These are phyloP conservation scores for Oldenlandia corymbosa DNA, from an alignment of 257 asterid genomes.

Conservation along the genomic window DNA sequence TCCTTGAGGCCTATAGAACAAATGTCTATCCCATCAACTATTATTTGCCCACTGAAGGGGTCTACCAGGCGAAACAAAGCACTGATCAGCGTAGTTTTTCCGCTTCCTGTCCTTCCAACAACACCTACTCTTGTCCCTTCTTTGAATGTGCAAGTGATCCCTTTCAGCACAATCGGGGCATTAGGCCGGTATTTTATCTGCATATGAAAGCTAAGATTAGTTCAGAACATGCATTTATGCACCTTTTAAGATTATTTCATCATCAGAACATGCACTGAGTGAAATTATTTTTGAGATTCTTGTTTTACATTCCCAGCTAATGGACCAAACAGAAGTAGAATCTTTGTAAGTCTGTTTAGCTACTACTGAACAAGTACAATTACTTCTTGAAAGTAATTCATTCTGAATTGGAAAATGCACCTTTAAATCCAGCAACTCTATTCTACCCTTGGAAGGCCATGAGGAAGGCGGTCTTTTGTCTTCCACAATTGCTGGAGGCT, in stretches of 20 bases:
- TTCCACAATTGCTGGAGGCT: slow-evolving; percentile 57
- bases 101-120: slow-evolving; percentile 87
- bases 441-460: slow-evolving; percentile 68
- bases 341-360: too few relatives aligned
- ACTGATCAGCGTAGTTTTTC: slow-evolving; percentile 69
- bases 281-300: too few relatives aligned
- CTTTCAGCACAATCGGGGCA: slow-evolving; percentile 69
- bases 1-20: slow-evolving; percentile 70
- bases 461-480: slow-evolving; percentile 47
- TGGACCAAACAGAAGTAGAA: background rate
- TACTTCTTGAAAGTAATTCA: background rate
- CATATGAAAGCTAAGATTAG: background rate
- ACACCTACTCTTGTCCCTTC: slow-evolving; percentile 71
- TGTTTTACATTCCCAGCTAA: background rate
- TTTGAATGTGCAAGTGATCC: slow-evolving; percentile 59
- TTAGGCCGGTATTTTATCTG: slow-evolving; percentile 76
- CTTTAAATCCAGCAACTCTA: slow-evolving; percentile 54
- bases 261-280: too few relatives aligned
- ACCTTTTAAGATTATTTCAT: too few relatives aligned
- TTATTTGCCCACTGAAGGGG: slow-evolving; percentile 50
- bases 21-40: slow-evolving; percentile 58
- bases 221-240: background rate
- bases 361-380: background rate
- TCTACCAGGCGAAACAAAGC: slow-evolving; percentile 80
- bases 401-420: slow-evolving; percentile 19